These are phyloP conservation scores for Diaporthe amygdali DNA, from an alignment of 2,329 filamentous ascomycete genomes.

Conservation along the genomic window DNA sequence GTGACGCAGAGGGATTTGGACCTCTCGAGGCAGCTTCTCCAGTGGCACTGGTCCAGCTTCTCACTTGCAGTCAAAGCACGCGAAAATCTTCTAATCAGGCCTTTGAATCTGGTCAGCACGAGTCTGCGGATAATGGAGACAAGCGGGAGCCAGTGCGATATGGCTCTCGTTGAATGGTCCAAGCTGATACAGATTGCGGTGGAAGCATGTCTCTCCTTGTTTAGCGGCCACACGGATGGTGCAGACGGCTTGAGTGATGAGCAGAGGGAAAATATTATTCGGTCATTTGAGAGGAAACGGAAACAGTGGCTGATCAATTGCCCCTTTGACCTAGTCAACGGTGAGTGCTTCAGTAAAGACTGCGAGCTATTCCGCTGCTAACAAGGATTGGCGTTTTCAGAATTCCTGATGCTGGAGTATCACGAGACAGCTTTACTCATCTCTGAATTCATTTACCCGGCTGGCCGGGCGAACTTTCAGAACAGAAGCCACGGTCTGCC, in stretches of 20 bases:
- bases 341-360: neutral
- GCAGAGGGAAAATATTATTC: constrained; percentile 13
- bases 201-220: neutral
- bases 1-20: constrained; percentile 3
- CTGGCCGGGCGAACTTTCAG: constrained; percentile 16
- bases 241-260: constrained; percentile 9
- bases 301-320: constrained; percentile 23
- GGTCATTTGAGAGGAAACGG: constrained; percentile 12
- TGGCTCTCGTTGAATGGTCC: constrained; percentile 15
- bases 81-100: neutral
- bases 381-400: neutral
- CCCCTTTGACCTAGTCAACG: constrained; percentile 22
- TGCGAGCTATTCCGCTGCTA: neutral
- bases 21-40: constrained; percentile 14
- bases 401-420: constrained; percentile 23
- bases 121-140: constrained; percentile 18
- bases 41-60: constrained; percentile 22
- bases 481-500: constrained; percentile 16
- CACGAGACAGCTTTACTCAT: constrained; percentile 14
- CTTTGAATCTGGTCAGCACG: neutral
- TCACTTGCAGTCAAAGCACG: constrained; percentile 11
- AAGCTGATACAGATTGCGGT: constrained; percentile 10
- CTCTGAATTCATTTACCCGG: constrained; percentile 21
- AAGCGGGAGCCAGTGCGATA: constrained; percentile 9
- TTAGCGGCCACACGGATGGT: neutral